phyloP scores from a whole-genome alignment of 2,329 filamentous ascomycete species.

The Purpureocillium takamizusanense region DNA sequence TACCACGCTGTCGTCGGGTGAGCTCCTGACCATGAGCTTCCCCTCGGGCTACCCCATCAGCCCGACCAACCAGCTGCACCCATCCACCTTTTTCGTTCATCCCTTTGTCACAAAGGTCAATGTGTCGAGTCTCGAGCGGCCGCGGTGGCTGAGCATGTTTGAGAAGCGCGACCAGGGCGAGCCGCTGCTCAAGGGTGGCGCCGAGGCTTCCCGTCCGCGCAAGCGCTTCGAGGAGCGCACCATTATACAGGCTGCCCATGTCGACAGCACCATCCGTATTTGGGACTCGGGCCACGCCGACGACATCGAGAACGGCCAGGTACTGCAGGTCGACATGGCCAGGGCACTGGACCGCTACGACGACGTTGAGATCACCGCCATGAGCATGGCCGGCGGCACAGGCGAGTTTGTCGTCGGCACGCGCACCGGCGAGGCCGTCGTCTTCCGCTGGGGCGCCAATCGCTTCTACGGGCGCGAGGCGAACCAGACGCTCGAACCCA shows the following conservation, averaged over 20 bases:
- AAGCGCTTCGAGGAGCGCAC: slow-evolving; percentile 77
- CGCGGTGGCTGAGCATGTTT: slow-evolving; percentile 82
- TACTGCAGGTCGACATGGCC: slow-evolving; percentile 80
- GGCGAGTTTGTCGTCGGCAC: slow-evolving; percentile 82
- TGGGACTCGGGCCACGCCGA: slow-evolving; percentile 92
- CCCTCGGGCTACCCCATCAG: slow-evolving; percentile 85
- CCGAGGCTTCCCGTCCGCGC: slow-evolving; percentile 57
- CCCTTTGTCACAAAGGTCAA: slow-evolving; percentile 72
- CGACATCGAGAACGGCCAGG: slow-evolving; percentile 77
- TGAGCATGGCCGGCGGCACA: slow-evolving; percentile 71
- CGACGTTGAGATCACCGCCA: slow-evolving; percentile 66
- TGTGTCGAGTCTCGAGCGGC: slow-evolving; percentile 66
- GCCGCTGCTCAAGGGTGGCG: slow-evolving; percentile 68
- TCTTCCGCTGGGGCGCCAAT: slow-evolving; percentile 87
- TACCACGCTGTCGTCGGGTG: slow-evolving; percentile 72
- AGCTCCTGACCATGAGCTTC: slow-evolving; percentile 83
- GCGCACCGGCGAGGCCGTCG: slow-evolving; percentile 69
- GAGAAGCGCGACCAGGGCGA: slow-evolving; percentile 76
- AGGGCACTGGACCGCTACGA: slow-evolving; percentile 72
- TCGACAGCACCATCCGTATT: slow-evolving; percentile 80
- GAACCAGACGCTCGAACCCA: slow-evolving; percentile 39
- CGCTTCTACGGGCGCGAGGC: slow-evolving; percentile 58
- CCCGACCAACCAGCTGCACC: slow-evolving; percentile 85
- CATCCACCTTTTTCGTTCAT: slow-evolving; percentile 80
- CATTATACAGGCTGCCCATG: slow-evolving; percentile 78